phyloP scores from a whole-genome alignment of 768 basidiomycete species.

The Termitomyces sp. region DNA sequence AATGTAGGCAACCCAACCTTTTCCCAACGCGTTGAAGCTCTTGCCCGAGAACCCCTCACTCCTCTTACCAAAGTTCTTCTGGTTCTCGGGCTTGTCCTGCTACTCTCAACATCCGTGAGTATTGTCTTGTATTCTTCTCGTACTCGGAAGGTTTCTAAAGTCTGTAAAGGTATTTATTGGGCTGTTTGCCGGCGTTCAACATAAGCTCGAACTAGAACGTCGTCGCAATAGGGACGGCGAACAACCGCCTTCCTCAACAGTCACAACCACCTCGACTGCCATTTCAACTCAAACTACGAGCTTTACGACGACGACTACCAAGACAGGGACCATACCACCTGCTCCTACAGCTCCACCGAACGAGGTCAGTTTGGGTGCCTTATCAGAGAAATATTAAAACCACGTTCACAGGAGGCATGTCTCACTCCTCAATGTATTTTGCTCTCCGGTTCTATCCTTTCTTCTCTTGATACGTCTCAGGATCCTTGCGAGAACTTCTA shows the following conservation, averaged over 20 bases:
- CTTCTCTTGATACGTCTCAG: slow-evolving; percentile 71
- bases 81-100: slow-evolving; percentile 66
- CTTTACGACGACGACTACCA: slow-evolving; percentile 28
- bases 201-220: slow-evolving; percentile 56
- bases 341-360: slow-evolving; percentile 48
- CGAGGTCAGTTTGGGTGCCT: slow-evolving; percentile 35
- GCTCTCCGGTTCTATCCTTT: slow-evolving; percentile 78
- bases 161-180: slow-evolving; percentile 74
- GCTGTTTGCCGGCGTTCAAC: slow-evolving; percentile 86
- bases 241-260: slow-evolving; percentile 20
- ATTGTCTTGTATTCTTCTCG: not conserved
- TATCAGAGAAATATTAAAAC: slow-evolving; percentile 3
- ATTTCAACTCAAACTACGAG: slow-evolving; percentile 21
- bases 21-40: slow-evolving; percentile 45
- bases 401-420: slow-evolving; percentile 54
- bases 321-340: slow-evolving; percentile 40
- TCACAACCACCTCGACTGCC: slow-evolving; percentile 31
- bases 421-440: slow-evolving; percentile 76
- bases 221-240: slow-evolving; percentile 33
- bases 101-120: slow-evolving; percentile 70
- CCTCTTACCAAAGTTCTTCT: slow-evolving; percentile 82
- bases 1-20: slow-evolving; percentile 28
- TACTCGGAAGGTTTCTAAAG: not conserved
- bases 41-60: slow-evolving; percentile 76
- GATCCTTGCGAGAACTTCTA: slow-evolving; percentile 98